phyloP scores from a whole-genome alignment of 306 rosid genomes.

The Fragaria ananassa region DNA sequence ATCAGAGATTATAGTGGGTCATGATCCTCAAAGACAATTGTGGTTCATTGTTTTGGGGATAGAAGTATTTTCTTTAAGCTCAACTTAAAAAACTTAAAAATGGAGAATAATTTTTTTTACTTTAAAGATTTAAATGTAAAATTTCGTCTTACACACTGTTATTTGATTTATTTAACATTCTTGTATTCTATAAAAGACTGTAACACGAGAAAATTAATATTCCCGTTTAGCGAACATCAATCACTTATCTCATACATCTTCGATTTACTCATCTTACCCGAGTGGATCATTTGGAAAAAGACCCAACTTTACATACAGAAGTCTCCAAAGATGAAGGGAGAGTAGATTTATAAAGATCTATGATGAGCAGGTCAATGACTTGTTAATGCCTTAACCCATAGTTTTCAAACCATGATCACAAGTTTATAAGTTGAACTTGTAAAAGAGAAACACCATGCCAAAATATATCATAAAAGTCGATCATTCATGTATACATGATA shows the following conservation, averaged over 20 bases:
- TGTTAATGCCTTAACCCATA: conserved; percentile 29
- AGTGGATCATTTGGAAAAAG: neutral
- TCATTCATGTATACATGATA: conserved; percentile 38
- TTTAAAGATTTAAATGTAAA: too few relatives aligned
- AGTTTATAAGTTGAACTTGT: conserved; percentile 28
- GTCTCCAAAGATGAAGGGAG: conserved; percentile 31
- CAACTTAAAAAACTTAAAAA: neutral
- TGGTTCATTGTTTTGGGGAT: conserved; percentile 13
- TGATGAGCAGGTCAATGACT: conserved; percentile 37
- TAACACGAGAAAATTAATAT: neutral
- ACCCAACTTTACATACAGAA: too few relatives aligned
- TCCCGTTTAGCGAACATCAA: neutral
- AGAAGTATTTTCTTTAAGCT: neutral
- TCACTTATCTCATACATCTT: neutral
- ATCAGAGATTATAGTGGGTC: conserved; percentile 36
- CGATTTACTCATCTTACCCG: neutral
- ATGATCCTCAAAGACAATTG: conserved; percentile 6
- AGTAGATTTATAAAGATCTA: conserved; percentile 8
- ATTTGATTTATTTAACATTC: neutral
- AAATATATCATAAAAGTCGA: conserved; percentile 29
- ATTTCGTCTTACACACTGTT: too few relatives aligned
- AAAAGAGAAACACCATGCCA: conserved; percentile 25
- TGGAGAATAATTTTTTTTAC: too few relatives aligned
- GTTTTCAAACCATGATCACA: conserved; percentile 16
- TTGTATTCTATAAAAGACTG: neutral